Conservation (phyloP, 208 protist genomes). For the Trypanosoma mega region DNA sequence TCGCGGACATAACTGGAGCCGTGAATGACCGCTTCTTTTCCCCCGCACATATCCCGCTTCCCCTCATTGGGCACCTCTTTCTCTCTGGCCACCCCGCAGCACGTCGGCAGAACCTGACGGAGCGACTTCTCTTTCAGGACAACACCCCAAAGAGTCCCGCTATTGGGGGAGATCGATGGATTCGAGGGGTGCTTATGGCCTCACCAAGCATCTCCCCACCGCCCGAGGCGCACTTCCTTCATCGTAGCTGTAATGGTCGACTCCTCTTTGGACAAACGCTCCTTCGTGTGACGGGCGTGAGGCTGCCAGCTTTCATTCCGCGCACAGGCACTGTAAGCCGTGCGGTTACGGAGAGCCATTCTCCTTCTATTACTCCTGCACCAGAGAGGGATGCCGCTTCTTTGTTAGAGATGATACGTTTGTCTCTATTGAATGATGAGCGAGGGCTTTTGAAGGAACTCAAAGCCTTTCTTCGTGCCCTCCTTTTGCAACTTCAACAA, state of each 20-base stretch:
- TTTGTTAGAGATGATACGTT: too few species aligned
- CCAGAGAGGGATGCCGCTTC: too few species aligned
- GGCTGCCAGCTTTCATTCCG: slow-evolving; percentile 17
- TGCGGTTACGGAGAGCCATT: not conserved
- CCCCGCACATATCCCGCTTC: not conserved
- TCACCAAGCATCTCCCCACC: slow-evolving; percentile 14
- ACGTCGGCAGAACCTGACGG: slow-evolving; percentile 24
- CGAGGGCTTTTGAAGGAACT: too few species aligned
- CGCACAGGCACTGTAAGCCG: not conserved
- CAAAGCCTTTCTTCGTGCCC: too few species aligned
- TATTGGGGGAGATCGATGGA: slow-evolving; percentile 16
- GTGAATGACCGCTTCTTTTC: slow-evolving; percentile 12
- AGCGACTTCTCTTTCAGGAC: slow-evolving; percentile 16
- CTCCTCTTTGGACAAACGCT: slow-evolving; percentile 2
- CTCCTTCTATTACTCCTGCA: too few species aligned
- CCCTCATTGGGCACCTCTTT: slow-evolving; percentile 21
- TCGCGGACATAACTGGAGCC: slow-evolving; percentile 9
- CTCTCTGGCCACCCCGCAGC: slow-evolving; percentile 24
- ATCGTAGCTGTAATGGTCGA: slow-evolving; percentile 12
- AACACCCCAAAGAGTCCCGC: not conserved
- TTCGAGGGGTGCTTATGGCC: slow-evolving; percentile 27
- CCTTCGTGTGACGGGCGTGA: slow-evolving; percentile 20
- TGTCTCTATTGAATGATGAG: too few species aligned
- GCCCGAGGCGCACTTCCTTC: slow-evolving; percentile 10
- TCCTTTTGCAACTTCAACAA: not conserved